phyloP scores from a whole-genome alignment of 2,329 filamentous ascomycete genomes.

The Bipolaris cookei region DNA sequence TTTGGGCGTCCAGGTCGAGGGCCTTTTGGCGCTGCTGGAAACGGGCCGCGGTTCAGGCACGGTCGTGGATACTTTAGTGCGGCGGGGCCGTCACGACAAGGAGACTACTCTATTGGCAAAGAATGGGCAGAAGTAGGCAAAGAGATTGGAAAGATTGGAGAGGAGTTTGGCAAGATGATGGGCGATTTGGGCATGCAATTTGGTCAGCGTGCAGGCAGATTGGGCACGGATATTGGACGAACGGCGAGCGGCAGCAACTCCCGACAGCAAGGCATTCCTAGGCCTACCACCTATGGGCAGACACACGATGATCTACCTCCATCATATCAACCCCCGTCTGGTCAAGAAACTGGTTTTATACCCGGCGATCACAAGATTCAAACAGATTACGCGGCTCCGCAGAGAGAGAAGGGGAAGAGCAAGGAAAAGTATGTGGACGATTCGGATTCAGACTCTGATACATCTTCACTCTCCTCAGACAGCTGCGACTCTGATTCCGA shows the following conservation, averaged over 20 bases:
- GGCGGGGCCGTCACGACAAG: conserved; percentile 12
- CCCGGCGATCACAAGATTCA: conserved; percentile 13
- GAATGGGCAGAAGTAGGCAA: conserved; percentile 19
- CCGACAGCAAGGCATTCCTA: background rate
- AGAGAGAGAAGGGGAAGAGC: conserved; percentile 6
- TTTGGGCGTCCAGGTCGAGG: conserved; percentile 16
- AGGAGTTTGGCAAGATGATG: conserved; percentile 42
- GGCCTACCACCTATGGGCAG: background rate
- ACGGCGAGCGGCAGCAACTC: conserved; percentile 10
- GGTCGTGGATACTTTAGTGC: conserved; percentile 6
- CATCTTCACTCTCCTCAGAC: conserved; percentile 33
- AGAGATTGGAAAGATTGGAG: conserved; percentile 30
- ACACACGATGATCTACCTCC: conserved; percentile 25
- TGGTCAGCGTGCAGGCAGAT: conserved; percentile 32
- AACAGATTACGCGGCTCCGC: background rate
- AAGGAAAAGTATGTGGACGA: conserved; percentile 17
- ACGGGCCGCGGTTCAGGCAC: conserved; percentile 6
- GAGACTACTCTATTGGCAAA: conserved; percentile 4
- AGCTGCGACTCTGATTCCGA: conserved; percentile 29
- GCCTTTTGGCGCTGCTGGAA: conserved; percentile 12
- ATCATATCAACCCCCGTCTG: conserved; percentile 17
- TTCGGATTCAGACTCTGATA: conserved; percentile 24
- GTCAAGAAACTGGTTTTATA: conserved; percentile 31
- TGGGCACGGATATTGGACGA: conserved; percentile 28
- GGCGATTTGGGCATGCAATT: conserved; percentile 40